These are phyloP conservation scores for Onygenales sp. DNA, from an alignment of 2,329 filamentous ascomycete genomes.

Conservation along the genomic window DNA sequence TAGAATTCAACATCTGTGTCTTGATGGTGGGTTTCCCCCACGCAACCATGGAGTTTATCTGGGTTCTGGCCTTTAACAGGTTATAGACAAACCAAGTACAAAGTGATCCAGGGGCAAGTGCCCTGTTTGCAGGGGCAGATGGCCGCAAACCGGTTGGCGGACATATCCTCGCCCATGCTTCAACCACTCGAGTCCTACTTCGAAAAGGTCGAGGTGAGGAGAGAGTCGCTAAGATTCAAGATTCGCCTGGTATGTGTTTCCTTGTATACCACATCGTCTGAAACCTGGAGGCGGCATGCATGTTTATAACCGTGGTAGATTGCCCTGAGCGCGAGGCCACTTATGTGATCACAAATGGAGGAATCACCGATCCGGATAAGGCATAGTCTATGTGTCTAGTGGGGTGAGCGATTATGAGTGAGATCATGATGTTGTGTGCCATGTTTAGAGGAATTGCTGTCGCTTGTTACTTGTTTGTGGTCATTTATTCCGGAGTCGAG, in stretches of 20 bases:
- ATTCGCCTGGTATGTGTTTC: conserved; percentile 48
- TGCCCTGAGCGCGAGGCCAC: conserved; percentile 60
- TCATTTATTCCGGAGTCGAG: not conserved
- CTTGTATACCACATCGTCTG: not conserved
- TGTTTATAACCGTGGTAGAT: conserved; percentile 33
- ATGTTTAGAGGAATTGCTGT: not conserved
- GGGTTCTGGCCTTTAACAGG: conserved; percentile 2
- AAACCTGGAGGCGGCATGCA: conserved; percentile 1
- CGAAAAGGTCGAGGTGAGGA: conserved; percentile 62
- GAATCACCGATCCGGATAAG: conserved; percentile 59
- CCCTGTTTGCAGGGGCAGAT: conserved; percentile 58
- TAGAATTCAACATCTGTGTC: conserved; percentile 59
- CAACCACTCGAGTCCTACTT: conserved; percentile 55
- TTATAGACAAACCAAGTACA: conserved; percentile 60
- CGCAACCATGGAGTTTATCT: not conserved
- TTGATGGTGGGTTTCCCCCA: conserved; percentile 40
- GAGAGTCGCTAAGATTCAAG: conserved; percentile 59
- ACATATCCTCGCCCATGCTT: conserved; percentile 60
- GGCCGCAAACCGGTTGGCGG: conserved; percentile 59
- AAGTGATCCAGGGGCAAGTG: conserved; percentile 59
- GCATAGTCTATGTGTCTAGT: conserved; percentile 24
- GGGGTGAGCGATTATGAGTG: not conserved
- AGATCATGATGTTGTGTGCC: not conserved
- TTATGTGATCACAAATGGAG: conserved; percentile 60
- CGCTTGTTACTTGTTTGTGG: not conserved